These are phyloP conservation scores for Serendipita indica DNA, from an alignment of 768 basidiomycete species.

Conservation along the genomic window DNA sequence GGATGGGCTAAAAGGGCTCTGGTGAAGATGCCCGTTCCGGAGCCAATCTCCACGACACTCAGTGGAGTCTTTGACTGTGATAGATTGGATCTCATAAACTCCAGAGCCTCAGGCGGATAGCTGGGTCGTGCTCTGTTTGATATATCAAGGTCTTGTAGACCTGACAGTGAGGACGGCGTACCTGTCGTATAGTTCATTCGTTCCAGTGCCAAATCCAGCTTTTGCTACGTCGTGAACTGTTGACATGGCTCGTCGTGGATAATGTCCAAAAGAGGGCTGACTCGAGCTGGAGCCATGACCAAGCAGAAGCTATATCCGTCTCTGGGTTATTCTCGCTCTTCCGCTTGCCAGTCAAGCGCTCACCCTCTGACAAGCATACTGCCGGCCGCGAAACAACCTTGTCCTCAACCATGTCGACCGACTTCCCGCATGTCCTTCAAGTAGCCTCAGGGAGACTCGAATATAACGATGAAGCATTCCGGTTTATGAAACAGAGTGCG, in stretches of 20 bases:
- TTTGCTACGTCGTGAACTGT: constrained; percentile 51
- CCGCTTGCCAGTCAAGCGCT: too few relatives aligned
- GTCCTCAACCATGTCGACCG: neutral
- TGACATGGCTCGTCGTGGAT: constrained; percentile 23
- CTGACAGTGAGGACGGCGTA: constrained; percentile 18
- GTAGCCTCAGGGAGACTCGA: neutral
- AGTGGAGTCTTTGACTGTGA: constrained; percentile 34
- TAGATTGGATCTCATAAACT: too few relatives aligned
- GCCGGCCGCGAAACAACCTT: neutral
- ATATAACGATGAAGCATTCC: constrained; percentile 4
- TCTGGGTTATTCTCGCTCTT: too few relatives aligned
- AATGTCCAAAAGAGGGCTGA: constrained; percentile 7
- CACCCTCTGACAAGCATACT: neutral
- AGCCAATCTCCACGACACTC: constrained; percentile 61
- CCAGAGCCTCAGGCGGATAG: constrained; percentile 51
- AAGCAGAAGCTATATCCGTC: too few relatives aligned
- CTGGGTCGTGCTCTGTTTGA: constrained; percentile 57
- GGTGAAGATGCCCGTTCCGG: constrained; percentile 83
- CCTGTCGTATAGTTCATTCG: constrained; percentile 73
- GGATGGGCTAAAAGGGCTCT: constrained; percentile 57
- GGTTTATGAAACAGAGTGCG: neutral
- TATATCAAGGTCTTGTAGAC: neutral
- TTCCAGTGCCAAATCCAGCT: constrained; percentile 60
- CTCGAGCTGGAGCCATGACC: neutral
- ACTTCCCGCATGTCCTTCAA: neutral